phyloP scores from a whole-genome alignment of 306 rosid species.

The Arachis stenosperma region DNA sequence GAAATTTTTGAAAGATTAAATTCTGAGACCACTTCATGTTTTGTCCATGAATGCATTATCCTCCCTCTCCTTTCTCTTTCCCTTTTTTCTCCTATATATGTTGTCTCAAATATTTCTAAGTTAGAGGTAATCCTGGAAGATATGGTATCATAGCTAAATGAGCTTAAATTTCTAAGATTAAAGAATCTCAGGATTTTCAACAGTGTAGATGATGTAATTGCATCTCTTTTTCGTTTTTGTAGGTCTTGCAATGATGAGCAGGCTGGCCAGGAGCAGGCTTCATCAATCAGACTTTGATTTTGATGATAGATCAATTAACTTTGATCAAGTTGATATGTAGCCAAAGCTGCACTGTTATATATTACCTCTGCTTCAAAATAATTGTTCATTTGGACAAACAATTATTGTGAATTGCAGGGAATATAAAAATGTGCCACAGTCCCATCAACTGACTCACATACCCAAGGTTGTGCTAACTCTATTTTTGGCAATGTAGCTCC shows the following conservation, averaged over 20 bases:
- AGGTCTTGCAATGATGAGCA: constrained; percentile 87
- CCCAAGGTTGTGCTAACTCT: constrained; percentile 26
- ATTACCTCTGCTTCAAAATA: too few species aligned
- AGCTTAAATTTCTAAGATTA: neutral
- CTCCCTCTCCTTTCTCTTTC: neutral
- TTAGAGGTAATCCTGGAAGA: neutral
- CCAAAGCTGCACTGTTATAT: constrained; percentile 17
- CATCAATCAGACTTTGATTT: constrained; percentile 56
- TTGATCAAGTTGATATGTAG: constrained; percentile 64
- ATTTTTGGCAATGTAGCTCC: constrained; percentile 22
- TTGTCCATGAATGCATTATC: neutral
- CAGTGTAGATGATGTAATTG: constrained; percentile 13
- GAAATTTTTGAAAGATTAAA: neutral
- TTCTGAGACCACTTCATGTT: neutral
- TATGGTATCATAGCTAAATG: neutral
- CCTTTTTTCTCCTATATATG: neutral
- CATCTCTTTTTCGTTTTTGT: constrained; percentile 24
- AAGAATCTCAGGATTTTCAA: neutral
- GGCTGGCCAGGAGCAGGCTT: constrained; percentile 69
- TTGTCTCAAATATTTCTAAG: neutral
- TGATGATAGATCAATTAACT: constrained; percentile 63
- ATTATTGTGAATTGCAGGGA: too few species aligned
- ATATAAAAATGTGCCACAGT: neutral
- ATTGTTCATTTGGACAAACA: too few species aligned
- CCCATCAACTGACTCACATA: neutral